Percentiles rank a stretch among this genome's conserved stretches.
Evolutionary conservation across 2,329 filamentous ascomycete genomes (phyloP).

Genomic region (Fusarium sororula): DNA sequence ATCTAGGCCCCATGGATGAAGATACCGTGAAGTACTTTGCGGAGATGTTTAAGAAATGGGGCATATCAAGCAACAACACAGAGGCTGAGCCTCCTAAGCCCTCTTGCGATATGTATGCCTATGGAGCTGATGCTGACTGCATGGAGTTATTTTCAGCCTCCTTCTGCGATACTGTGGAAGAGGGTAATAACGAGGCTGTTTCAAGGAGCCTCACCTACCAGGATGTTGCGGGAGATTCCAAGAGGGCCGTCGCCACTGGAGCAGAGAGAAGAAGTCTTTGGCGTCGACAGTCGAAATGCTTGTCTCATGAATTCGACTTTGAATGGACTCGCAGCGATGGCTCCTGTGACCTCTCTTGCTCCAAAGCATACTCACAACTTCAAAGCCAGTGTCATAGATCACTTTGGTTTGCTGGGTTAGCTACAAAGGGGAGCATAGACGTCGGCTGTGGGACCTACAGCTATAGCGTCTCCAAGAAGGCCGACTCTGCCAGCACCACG

Average conservation of each 20-base stretch:
- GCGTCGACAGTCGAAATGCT: neutral
- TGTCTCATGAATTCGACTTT: neutral
- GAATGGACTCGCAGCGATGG: neutral
- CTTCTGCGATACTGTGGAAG: neutral
- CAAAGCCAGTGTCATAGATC: neutral
- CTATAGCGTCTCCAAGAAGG: neutral
- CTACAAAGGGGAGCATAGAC: neutral
- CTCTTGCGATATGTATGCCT: neutral
- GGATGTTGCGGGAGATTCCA: neutral
- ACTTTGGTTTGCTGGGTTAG: neutral
- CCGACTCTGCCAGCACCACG: neutral
- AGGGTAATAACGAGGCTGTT: neutral
- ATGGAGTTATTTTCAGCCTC: neutral
- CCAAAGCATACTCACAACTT: neutral
- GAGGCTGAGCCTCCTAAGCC: neutral
- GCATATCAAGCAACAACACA: neutral
- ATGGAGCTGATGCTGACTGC: neutral
- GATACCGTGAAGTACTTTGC: neutral
- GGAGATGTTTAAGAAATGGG: neutral
- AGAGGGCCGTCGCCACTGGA: neutral
- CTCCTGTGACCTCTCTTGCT: neutral
- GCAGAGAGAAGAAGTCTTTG: neutral
- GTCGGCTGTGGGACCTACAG: neutral
- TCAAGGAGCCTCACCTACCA: neutral
- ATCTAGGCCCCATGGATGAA: neutral